Conservation (phyloP, 129 eudicot species). For the Ambrosia trifida region DNA sequence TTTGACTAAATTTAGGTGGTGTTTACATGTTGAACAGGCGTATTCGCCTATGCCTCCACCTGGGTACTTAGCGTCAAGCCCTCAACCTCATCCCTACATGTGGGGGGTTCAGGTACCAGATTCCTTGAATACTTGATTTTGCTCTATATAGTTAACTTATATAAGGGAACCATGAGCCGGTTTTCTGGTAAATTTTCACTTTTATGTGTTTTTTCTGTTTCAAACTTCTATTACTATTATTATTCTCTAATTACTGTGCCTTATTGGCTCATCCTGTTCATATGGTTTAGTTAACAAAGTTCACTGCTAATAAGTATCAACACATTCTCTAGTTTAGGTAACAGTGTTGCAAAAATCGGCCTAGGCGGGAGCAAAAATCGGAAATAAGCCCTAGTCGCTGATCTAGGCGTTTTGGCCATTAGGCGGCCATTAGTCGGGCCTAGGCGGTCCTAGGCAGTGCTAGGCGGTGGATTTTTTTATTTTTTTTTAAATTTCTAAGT, state of each 20-base stretch:
- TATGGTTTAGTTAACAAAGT: not conserved
- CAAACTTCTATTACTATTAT: not conserved
- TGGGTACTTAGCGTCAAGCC: slow-evolving; percentile 81
- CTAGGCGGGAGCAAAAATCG: too few species aligned
- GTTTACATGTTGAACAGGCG: slow-evolving; percentile 51
- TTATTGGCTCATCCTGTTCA: not conserved
- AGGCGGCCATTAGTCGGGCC: too few species aligned
- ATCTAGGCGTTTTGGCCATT: too few species aligned
- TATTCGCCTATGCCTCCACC: slow-evolving; percentile 94
- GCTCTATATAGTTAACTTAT: not conserved
- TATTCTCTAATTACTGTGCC: not conserved
- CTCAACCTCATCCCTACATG: slow-evolving; percentile 75
- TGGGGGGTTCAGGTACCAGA: slow-evolving; percentile 76
- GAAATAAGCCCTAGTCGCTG: too few species aligned
- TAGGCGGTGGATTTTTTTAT: too few species aligned
- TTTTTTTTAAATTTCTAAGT: too few species aligned
- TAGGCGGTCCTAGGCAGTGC: too few species aligned
- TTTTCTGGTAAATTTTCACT: not conserved
- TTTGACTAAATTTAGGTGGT: slow-evolving; percentile 6
- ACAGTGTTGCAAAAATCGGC: too few species aligned
- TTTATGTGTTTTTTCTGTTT: not conserved
- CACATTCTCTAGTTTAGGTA: too few species aligned
- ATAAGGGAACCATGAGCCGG: not conserved
- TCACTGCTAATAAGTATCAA: not conserved
- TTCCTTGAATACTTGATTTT: slow-evolving; percentile 16